Percentiles rank a stretch among this genome's conserved stretches.
Evolutionary conservation across 495 filamentous ascomycete genomes (phyloP).

Genomic region (Pyronema omphalodes): DNA sequence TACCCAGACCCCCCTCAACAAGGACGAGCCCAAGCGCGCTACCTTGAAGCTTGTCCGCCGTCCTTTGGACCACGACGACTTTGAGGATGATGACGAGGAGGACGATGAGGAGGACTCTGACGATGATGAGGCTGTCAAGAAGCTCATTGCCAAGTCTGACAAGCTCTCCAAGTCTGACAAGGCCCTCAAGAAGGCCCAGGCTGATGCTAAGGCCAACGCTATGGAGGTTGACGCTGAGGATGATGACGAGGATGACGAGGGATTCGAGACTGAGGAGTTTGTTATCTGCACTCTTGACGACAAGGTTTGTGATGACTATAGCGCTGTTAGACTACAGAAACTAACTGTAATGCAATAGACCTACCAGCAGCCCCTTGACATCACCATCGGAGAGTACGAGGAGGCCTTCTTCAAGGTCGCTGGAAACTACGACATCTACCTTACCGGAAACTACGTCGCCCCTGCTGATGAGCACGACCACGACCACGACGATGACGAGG

Average conservation of each 20-base stretch:
- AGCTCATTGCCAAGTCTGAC: conserved; percentile 55
- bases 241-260: conserved; percentile 39
- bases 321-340: conserved; percentile 2
- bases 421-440: conserved; percentile 73
- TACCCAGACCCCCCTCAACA: conserved; percentile 48
- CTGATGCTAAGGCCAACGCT: conserved; percentile 51
- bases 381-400: conserved; percentile 73
- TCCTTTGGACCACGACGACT: conserved; percentile 29
- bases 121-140: conserved; percentile 45
- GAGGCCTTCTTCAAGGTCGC: conserved; percentile 75
- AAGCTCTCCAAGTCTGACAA: conserved; percentile 31
- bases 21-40: conserved; percentile 48
- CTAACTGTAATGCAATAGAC: conserved; percentile 36
- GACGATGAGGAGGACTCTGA: conserved; percentile 44
- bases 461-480: conserved; percentile 34
- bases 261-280: conserved; percentile 59
- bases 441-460: conserved; percentile 89
- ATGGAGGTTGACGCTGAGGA: conserved; percentile 38
- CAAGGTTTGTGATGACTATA: conserved; percentile 34
- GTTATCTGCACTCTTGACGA: conserved; percentile 89
- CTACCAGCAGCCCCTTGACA: conserved; percentile 88
- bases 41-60: conserved; percentile 79
- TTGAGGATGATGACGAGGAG: conserved; percentile 37
- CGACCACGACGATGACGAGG: conserved; percentile 41
- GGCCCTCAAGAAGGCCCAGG: conserved; percentile 48